These are phyloP conservation scores for Huntiella abstrusa DNA, from an alignment of 2,329 filamentous ascomycete species.

Conservation along the genomic window DNA sequence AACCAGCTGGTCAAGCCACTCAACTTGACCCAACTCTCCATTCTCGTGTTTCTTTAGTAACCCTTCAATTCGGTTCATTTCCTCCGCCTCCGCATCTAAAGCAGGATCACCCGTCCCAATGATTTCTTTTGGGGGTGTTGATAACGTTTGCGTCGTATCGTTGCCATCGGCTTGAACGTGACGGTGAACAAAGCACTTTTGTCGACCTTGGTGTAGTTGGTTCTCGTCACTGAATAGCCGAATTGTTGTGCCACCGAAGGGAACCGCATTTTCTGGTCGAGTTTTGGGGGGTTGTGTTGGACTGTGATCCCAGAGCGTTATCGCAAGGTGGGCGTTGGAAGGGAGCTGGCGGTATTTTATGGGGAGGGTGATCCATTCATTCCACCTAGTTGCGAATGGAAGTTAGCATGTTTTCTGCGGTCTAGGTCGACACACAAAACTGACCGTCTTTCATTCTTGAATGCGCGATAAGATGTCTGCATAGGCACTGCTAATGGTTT, in stretches of 20 bases:
- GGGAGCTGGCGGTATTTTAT: constrained; percentile 71
- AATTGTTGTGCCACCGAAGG: constrained; percentile 87
- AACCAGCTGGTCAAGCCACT: constrained; percentile 90
- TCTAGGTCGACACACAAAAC: constrained; percentile 1
- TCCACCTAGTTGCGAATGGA: constrained; percentile 43
- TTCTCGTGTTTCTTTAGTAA: constrained; percentile 96
- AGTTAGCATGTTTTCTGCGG: background rate
- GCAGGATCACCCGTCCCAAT: constrained; percentile 30
- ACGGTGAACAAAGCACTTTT: constrained; percentile 76
- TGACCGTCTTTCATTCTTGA: constrained; percentile 52
- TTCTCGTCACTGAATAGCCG: constrained; percentile 84
- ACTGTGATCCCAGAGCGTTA: constrained; percentile 70
- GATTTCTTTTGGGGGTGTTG: constrained; percentile 33
- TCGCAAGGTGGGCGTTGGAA: constrained; percentile 63
- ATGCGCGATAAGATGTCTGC: constrained; percentile 83
- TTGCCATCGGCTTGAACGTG: constrained; percentile 72
- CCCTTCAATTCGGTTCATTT: constrained; percentile 74
- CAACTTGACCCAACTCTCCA: constrained; percentile 80
- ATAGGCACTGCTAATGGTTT: constrained; percentile 84
- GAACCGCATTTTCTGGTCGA: constrained; percentile 58
- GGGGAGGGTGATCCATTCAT: constrained; percentile 85
- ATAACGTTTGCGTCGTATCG: constrained; percentile 58
- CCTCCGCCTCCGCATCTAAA: constrained; percentile 51
- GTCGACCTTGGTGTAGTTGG: constrained; percentile 74
- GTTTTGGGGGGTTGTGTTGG: constrained; percentile 52